Conservation (phyloP, 306 rosid species). For the Cucumis melo region DNA sequence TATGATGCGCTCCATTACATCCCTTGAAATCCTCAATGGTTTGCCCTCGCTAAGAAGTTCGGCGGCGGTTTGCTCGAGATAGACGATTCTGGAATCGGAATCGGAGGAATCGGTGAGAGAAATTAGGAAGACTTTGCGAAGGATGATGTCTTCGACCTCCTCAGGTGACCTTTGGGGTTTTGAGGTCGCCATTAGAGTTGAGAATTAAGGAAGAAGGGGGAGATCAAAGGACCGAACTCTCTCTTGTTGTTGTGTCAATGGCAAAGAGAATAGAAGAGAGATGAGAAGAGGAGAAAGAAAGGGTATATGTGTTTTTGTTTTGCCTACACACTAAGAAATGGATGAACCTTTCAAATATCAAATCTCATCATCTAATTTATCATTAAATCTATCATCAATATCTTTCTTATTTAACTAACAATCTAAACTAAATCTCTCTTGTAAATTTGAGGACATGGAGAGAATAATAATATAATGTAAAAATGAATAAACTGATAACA, state of each 20-base stretch:
- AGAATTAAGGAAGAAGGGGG: background rate
- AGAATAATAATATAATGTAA: too few relatives aligned
- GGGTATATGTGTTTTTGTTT: too few relatives aligned
- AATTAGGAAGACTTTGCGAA: slow-evolving; percentile 66
- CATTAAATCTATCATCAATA: too few relatives aligned
- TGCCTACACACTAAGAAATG: too few relatives aligned
- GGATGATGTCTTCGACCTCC: slow-evolving; percentile 75
- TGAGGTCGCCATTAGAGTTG: slow-evolving; percentile 38
- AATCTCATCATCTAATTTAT: too few relatives aligned
- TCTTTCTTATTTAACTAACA: too few relatives aligned
- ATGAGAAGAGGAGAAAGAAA: background rate
- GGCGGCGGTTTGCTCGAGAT: slow-evolving; percentile 75
- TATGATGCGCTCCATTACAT: slow-evolving; percentile 55
- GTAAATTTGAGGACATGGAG: too few relatives aligned
- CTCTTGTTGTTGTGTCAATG: background rate
- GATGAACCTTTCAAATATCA: too few relatives aligned
- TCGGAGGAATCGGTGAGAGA: slow-evolving; percentile 31
- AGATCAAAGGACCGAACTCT: background rate
- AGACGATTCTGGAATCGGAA: slow-evolving; percentile 40
- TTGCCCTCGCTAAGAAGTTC: slow-evolving; percentile 82
- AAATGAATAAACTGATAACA: too few relatives aligned
- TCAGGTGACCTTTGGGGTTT: slow-evolving; percentile 68
- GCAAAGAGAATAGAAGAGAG: background rate
- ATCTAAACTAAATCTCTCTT: too few relatives aligned
- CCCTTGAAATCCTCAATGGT: slow-evolving; percentile 47